Evolutionary conservation across 2,329 filamentous ascomycete genomes (phyloP), one percentile per base, ranked within the genome.

Genomic region (Chlorencoelia australis): DNA sequence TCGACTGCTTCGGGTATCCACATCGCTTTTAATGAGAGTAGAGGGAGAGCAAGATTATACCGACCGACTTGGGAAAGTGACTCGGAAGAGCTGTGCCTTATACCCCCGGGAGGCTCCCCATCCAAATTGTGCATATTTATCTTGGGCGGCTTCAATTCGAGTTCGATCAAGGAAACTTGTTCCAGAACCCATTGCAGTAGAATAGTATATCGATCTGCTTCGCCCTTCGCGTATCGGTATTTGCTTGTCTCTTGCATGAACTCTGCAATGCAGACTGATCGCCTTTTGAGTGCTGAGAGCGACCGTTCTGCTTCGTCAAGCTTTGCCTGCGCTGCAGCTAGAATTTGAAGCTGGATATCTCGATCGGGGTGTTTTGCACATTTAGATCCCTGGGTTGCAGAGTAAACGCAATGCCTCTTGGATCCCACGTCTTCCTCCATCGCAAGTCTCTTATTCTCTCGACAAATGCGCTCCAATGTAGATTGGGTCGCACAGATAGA

Each of bases 401-500:
- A 24, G 7, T 24, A 7, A 7, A 24, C 21, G n/a, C n/a, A n/a
- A n/a, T n/a, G n/a, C n/a, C n/a, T n/a, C n/a, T n/a, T n/a, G 21
- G 21, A 7, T 24, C 21, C 16, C 29, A 8, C 8, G 5, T 31
- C 16, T 8, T 31, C 29, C 13, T 31, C 29, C 5, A n/a, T 5
- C 8, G 16, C 16, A 32, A 33, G 4, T 27, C 49, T 52, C 30
- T 17, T 22, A 1, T 43, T 37, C 7, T 16, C 8, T 13, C 15
- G 13, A 16, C 16, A 31, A 8, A 19, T 19, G 15, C 8, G 19
- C 16, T 31, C 8, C 5, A 31, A 10, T 5, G 5, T 31, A 28
- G 17, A 45, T 4, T 15, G 27, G 13, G 42, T 9, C 15, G 33
- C n/a, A 13, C 29, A 31, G 7, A 31, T 31, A 19, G 16, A 31